Evolutionary conservation across 495 filamentous ascomycete genomes (phyloP).

Genomic region (Parathielavia hyrcaniae): DNA sequence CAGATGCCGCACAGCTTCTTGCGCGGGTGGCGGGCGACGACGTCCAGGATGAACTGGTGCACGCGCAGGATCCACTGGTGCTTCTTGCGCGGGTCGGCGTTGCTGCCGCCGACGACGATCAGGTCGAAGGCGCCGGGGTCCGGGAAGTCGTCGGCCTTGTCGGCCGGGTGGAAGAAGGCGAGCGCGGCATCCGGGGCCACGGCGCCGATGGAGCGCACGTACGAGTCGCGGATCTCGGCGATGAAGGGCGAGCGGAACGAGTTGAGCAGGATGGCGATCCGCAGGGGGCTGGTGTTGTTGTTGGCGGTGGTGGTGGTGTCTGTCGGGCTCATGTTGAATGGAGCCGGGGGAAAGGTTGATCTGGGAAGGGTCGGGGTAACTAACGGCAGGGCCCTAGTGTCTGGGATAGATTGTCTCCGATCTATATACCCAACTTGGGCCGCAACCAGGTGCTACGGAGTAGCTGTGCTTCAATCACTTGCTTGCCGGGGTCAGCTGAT

Average conservation of each 20-base stretch:
- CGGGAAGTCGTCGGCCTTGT: slow-evolving; percentile 31
- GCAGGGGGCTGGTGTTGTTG: neutral
- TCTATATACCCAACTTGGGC: neutral
- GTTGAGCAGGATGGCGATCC: slow-evolving; percentile 45
- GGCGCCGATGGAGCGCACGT: slow-evolving; percentile 34
- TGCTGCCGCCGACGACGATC: slow-evolving; percentile 45
- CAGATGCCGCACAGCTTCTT: slow-evolving; percentile 44
- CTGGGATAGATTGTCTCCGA: too few species aligned
- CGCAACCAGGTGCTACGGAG: neutral
- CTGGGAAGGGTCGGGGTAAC: neutral
- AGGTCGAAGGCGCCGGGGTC: slow-evolving; percentile 42
- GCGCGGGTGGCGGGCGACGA: slow-evolving; percentile 32
- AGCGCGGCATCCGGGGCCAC: slow-evolving; percentile 28
- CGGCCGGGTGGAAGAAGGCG: slow-evolving; percentile 41
- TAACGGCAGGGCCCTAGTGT: neutral
- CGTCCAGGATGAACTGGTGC: slow-evolving; percentile 37
- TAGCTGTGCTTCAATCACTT: too few species aligned
- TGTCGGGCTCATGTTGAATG: slow-evolving; percentile 27
- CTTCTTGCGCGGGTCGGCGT: slow-evolving; percentile 40
- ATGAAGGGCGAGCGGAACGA: slow-evolving; percentile 38
- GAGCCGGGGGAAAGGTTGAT: neutral
- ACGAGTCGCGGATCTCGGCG: slow-evolving; percentile 37
- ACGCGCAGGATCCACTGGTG: slow-evolving; percentile 43
- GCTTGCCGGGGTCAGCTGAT: neutral
- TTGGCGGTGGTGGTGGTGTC: neutral